These are phyloP conservation scores for Kurtzmaniella quercitrusa DNA, from an alignment of 1,139 yeast species.

Conservation along the genomic window DNA sequence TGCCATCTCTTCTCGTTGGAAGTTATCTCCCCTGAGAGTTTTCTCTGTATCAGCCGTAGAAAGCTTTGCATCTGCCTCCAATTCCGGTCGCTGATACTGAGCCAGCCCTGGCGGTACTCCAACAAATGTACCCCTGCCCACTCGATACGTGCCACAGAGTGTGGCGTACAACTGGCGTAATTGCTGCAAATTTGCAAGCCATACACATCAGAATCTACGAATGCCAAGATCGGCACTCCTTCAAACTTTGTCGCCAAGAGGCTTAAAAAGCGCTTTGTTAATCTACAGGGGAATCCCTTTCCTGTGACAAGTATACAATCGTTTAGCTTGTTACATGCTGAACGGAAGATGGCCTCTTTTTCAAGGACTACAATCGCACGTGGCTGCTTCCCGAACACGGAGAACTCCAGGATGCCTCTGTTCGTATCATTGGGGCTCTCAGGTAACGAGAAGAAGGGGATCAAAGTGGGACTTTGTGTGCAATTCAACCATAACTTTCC, in stretches of 20 bases:
- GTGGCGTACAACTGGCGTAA: constrained; percentile 17
- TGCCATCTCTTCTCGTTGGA: constrained; percentile 17
- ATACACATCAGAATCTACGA: constrained; percentile 61
- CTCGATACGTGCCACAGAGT: constrained; percentile 6
- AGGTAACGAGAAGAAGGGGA: constrained; percentile 11
- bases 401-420: neutral
- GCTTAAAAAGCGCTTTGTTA: constrained; percentile 23
- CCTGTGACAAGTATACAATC: constrained; percentile 48
- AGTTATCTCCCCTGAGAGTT: neutral
- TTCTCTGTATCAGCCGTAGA: constrained; percentile 8
- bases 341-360: constrained; percentile 54
- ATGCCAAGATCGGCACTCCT: constrained; percentile 36
- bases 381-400: neutral
- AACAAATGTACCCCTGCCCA: constrained; percentile 30
- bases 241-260: constrained; percentile 14
- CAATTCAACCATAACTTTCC: neutral
- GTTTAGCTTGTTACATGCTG: constrained; percentile 22
- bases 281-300: constrained; percentile 58
- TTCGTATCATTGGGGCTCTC: neutral
- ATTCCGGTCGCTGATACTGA: constrained; percentile 31
- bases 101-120: constrained; percentile 35
- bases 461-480: constrained; percentile 12
- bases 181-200: constrained; percentile 58
- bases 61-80: constrained; percentile 27
- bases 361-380: constrained; percentile 52